A percentile compares a stretch with the other conserved stretches of the same genome.
Evolutionary conservation across 2,329 filamentous ascomycete species (phyloP).

Genomic region (Penicillium sp.): DNA sequence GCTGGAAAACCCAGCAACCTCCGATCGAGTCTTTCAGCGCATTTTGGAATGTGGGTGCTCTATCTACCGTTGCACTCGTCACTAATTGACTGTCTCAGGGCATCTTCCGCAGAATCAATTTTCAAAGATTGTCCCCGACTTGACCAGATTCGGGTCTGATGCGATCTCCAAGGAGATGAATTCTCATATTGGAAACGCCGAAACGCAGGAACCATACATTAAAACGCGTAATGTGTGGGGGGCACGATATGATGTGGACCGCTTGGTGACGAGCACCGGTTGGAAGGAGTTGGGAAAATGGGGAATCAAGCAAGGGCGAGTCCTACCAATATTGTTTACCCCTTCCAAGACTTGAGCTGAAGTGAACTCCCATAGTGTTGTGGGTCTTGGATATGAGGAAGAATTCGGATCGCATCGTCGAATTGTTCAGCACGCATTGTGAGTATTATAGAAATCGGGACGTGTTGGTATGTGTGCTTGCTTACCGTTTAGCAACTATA

Average conservation of each 20-base stretch:
- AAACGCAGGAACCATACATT: slow-evolving; percentile 25
- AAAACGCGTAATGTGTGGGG: slow-evolving; percentile 30
- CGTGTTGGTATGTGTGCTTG: too few relatives aligned
- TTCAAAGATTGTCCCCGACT: slow-evolving; percentile 2
- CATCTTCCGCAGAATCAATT: slow-evolving; percentile 16
- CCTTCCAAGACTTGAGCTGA: too few relatives aligned
- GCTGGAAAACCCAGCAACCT: slow-evolving; percentile 21
- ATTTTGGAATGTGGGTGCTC: not conserved
- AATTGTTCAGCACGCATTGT: slow-evolving; percentile 29
- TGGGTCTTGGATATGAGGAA: slow-evolving; percentile 27
- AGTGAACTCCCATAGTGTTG: slow-evolving; percentile 16
- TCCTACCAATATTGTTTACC: not conserved
- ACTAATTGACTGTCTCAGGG: slow-evolving; percentile 5
- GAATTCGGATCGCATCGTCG: slow-evolving; percentile 22
- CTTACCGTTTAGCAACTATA: slow-evolving; percentile 21
- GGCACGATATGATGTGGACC: slow-evolving; percentile 19
- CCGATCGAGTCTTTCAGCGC: slow-evolving; percentile 11
- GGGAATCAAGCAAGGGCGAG: slow-evolving; percentile 27
- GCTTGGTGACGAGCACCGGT: slow-evolving; percentile 23
- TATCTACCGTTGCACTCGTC: not conserved
- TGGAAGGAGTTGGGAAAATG: slow-evolving; percentile 31
- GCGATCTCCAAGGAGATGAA: slow-evolving; percentile 22
- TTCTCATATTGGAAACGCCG: slow-evolving; percentile 24
- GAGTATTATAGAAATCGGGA: not conserved
- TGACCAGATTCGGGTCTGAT: slow-evolving; percentile 19